Conservation (phyloP, 345 rosid species). For the Hypericum perforatum region DNA sequence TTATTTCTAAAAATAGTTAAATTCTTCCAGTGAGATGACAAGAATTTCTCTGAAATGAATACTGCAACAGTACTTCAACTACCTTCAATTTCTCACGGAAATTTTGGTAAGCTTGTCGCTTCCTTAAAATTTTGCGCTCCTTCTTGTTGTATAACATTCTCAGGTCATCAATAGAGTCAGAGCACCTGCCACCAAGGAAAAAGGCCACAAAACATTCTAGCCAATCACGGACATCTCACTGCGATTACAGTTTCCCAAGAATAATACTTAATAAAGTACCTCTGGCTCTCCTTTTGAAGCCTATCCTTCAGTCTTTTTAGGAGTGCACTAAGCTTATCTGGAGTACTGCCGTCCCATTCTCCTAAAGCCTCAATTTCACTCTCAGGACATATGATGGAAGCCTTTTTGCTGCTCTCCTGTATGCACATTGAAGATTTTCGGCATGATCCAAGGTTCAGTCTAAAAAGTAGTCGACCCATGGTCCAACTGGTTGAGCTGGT, state of each 20-base stretch:
- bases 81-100: slow-evolving; percentile 60
- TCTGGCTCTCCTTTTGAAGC: slow-evolving; percentile 63
- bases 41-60: too few relatives aligned
- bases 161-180: slow-evolving; percentile 89
- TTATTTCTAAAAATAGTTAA: background rate
- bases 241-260: slow-evolving; percentile 10
- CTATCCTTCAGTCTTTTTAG: slow-evolving; percentile 54
- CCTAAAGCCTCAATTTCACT: slow-evolving; percentile 73
- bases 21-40: too few relatives aligned
- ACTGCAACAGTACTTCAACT: slow-evolving; percentile 1
- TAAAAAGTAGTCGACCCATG: too few relatives aligned
- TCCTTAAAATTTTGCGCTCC: slow-evolving; percentile 52
- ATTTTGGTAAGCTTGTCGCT: slow-evolving; percentile 38
- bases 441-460: too few relatives aligned
- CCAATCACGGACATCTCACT: background rate
- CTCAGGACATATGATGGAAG: slow-evolving; percentile 90
- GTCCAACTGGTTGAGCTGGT: too few relatives aligned
- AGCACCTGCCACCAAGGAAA: slow-evolving; percentile 38
- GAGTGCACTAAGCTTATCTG: slow-evolving; percentile 80
- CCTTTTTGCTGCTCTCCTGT: slow-evolving; percentile 75
- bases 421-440: slow-evolving; percentile 12
- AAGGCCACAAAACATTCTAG: slow-evolving; percentile 6
- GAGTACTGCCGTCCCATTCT: slow-evolving; percentile 61
- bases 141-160: slow-evolving; percentile 47
- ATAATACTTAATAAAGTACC: slow-evolving; percentile 28